phyloP scores from a whole-genome alignment of 169 alveolate species.

The Plasmodium vivax region DNA sequence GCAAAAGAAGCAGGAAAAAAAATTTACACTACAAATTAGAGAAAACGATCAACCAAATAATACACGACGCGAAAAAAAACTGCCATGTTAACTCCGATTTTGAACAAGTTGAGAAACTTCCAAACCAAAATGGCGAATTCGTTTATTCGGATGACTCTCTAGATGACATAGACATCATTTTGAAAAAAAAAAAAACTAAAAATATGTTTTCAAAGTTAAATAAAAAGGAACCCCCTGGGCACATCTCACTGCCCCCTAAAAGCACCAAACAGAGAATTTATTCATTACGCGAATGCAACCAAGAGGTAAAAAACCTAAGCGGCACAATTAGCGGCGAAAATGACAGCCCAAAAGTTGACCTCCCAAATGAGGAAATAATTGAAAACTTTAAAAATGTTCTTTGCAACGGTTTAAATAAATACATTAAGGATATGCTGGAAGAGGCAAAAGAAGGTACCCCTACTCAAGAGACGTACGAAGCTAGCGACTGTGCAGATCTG shows the following conservation, averaged over 20 bases:
- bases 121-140: not conserved
- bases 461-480: not conserved
- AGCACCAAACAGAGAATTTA: slow-evolving; percentile 47
- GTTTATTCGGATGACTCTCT: slow-evolving; percentile 4
- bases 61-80: slow-evolving; percentile 25
- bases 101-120: slow-evolving; percentile 57
- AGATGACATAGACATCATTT: slow-evolving; percentile 67
- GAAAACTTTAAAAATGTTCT: slow-evolving; percentile 68
- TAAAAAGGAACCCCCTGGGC: not conserved
- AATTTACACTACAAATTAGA: slow-evolving; percentile 21
- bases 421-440: slow-evolving; percentile 33
- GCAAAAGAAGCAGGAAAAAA: slow-evolving; percentile 7
- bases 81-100: slow-evolving; percentile 39
- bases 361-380: slow-evolving; percentile 14
- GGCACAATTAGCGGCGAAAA: not conserved
- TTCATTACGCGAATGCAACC: slow-evolving; percentile 14
- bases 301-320: not conserved
- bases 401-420: slow-evolving; percentile 48
- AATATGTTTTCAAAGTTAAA: slow-evolving; percentile 40
- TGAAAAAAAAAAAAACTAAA: slow-evolving; percentile 37
- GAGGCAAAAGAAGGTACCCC: not conserved
- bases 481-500: not conserved
- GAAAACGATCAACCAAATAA: slow-evolving; percentile 44
- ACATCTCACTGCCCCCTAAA: slow-evolving; percentile 18
- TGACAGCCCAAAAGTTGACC: not conserved